Percentiles rank a stretch among this genome's conserved stretches.
Conservation (phyloP, 2,329 filamentous ascomycete genomes). For the Sporothrix pseudoabietina region DNA sequence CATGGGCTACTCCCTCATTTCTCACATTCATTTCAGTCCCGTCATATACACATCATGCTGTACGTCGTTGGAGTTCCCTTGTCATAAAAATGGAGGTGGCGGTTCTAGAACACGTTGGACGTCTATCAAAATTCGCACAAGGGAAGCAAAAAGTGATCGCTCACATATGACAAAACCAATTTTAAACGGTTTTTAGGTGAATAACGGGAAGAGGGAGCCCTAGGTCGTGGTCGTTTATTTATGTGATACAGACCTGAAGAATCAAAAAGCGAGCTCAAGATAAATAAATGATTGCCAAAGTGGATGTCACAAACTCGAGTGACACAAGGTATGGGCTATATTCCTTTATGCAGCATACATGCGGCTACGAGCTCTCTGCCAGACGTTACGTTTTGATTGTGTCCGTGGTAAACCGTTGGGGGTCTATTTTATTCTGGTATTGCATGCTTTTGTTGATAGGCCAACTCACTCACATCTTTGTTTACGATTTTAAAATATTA, state of each 20-base stretch:
- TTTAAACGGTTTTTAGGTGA: neutral
- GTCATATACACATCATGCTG: constrained; percentile 10
- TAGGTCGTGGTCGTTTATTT: neutral
- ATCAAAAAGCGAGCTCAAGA: neutral
- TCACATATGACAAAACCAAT: constrained; percentile 15
- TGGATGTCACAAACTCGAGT: neutral
- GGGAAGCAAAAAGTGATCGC: neutral
- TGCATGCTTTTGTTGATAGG: too few species aligned
- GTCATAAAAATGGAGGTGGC: neutral
- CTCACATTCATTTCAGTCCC: neutral
- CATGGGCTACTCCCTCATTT: too few species aligned
- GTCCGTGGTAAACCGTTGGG: neutral
- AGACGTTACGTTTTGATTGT: neutral
- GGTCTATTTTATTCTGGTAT: neutral
- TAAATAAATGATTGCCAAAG: neutral
- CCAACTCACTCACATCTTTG: neutral
- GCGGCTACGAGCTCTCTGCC: neutral
- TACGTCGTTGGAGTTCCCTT: neutral
- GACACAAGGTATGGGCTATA: neutral
- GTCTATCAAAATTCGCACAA: neutral
- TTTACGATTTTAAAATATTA: neutral
- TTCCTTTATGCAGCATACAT: neutral
- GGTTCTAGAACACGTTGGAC: constrained; percentile 4
- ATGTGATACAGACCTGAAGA: neutral
- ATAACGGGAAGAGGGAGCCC: neutral